phyloP scores from a whole-genome alignment of 768 basidiomycete genomes.

The Tylopilus cervinicoccineus region DNA sequence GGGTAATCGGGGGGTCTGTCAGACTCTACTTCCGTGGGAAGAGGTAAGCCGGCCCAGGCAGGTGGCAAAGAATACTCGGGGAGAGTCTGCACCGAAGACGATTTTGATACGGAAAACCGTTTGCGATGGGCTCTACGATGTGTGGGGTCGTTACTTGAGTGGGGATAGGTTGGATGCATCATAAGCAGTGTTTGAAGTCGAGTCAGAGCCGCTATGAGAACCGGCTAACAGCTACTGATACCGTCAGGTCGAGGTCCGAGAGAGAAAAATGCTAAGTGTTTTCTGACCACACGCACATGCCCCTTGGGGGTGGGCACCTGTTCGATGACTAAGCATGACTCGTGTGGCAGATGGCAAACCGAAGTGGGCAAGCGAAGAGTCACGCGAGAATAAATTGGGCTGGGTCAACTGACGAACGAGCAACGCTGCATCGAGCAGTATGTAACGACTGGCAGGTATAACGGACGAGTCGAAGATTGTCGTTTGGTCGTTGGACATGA shows the following conservation, averaged over 20 bases:
- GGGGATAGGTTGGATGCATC: constrained; percentile 18
- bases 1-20: constrained; percentile 74
- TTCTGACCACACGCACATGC: constrained; percentile 1
- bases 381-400: no score
- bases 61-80: constrained; percentile 56
- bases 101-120: constrained; percentile 50
- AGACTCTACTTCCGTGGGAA: constrained; percentile 33
- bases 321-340: constrained; percentile 24
- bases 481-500: no score
- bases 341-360: no score
- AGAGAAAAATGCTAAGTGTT: background rate
- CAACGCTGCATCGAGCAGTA: no score
- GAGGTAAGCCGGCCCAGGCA: constrained; percentile 17
- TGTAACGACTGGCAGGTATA: no score
- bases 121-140: constrained; percentile 47
- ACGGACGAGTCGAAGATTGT: no score
- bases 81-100: constrained; percentile 62
- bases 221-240: constrained; percentile 1
- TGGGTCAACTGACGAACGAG: no score
- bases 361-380: no score
- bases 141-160: constrained; percentile 7
- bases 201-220: constrained; percentile 15
- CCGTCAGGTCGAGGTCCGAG: constrained; percentile 8
- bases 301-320: background rate
- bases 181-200: background rate